phyloP scores from a whole-genome alignment of 2,329 filamentous ascomycete species.

The Microcera coccophila region DNA sequence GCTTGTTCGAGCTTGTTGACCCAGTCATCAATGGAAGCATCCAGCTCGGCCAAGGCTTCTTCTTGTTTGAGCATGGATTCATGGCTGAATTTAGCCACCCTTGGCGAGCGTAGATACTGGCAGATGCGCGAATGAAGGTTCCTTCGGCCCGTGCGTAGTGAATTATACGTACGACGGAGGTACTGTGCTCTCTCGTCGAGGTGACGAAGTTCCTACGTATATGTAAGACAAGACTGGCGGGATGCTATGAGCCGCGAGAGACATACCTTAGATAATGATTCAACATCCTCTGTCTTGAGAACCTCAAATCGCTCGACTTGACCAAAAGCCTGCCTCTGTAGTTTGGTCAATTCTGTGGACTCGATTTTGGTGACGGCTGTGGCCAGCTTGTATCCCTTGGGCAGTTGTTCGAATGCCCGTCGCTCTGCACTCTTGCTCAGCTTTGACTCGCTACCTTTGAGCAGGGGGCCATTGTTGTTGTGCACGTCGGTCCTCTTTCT shows the following conservation, averaged over 20 bases:
- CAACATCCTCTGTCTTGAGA: slow-evolving; percentile 59
- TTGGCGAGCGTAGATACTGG: slow-evolving; percentile 68
- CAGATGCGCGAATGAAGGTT: slow-evolving; percentile 75
- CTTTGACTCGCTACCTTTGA: slow-evolving; percentile 41
- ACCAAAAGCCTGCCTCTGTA: slow-evolving; percentile 59
- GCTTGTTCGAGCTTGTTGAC: slow-evolving; percentile 74
- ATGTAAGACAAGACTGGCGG: no score
- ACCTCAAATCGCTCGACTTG: slow-evolving; percentile 63
- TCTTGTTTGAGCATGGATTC: slow-evolving; percentile 76
- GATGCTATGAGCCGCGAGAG: no score
- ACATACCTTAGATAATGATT: slow-evolving; percentile 59
- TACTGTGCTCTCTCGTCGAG: slow-evolving; percentile 78
- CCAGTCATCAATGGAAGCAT: slow-evolving; percentile 77
- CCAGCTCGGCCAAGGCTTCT: slow-evolving; percentile 72
- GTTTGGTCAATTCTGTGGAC: slow-evolving; percentile 44
- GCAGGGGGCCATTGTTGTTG: slow-evolving; percentile 34
- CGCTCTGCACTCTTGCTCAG: slow-evolving; percentile 50
- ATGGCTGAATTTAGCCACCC: slow-evolving; percentile 66
- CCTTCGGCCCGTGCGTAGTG: slow-evolving; percentile 68
- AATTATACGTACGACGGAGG: slow-evolving; percentile 71
- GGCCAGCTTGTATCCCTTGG: slow-evolving; percentile 51
- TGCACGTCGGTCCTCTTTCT: slow-evolving; percentile 48
- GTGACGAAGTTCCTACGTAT: slow-evolving; percentile 62
- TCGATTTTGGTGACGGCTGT: slow-evolving; percentile 50
- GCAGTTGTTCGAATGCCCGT: slow-evolving; percentile 58